Evolutionary conservation across 768 basidiomycete species (phyloP), one percentile per base, ranked within the genome.

Genomic region (Lepiota brunneoincarnata): DNA sequence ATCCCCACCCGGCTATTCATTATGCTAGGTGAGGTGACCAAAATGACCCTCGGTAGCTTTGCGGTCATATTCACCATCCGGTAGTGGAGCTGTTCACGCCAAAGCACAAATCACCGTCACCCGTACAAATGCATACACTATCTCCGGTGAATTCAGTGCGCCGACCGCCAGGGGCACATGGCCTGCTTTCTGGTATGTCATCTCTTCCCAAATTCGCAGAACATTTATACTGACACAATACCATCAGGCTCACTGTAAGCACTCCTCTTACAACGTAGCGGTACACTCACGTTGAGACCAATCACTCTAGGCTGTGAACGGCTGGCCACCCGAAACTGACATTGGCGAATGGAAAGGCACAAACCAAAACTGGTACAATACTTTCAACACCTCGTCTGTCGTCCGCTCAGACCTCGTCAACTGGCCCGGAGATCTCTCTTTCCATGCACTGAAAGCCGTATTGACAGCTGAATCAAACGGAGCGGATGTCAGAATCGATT

Each of bases 281-380:
- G 20, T 11, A 18, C 0, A 40, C 12, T 6, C 17, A 2, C 35
- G 21, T 24, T 15, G 36, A 11, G 11, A 24, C 4, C 7, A 15
- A 24, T n/a, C 34, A 6, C 36, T 17, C 2, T 23, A 73, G 70
- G 73, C 72, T 14, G 75, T 76, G 11, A 67, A 67, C 47, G 56
- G 70, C 49, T 76, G 75, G 75, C 75, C 75, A 11, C 75, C 75
- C 2, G 75, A 77, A 59, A 56, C 64, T 6, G 75, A 75, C 54
- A 72, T 76, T 26, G 74, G 72, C 7, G 75, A 77, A 64, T 76
- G 75, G 75, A 77, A 76, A 62, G 74, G 75, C 26, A 75, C 74
- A 7, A 62, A 63, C 24, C 62, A 74, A 54, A 76, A 72, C 56
- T 77, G 75, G 75, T 74, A 61, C 58, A 70, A 76, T 58, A 76